phyloP scores from a whole-genome alignment of 2,329 filamentous ascomycete genomes.

The Cladophialophora chaetospira region DNA sequence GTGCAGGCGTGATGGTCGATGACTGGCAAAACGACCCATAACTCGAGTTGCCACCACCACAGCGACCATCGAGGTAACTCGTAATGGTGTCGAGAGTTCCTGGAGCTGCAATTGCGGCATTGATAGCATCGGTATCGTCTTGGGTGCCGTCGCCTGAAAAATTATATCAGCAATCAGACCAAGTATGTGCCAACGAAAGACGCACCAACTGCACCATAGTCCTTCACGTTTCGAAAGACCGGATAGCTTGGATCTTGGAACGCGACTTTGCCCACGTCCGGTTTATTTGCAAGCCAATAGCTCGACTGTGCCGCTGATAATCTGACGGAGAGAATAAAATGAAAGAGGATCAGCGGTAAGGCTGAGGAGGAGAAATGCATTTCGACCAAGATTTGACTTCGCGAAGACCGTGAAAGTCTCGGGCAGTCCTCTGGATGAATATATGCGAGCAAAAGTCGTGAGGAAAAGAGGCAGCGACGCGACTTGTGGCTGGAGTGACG shows the following conservation, averaged over 20 bases:
- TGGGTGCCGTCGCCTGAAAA: conserved; percentile 57
- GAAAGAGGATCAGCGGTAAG: conserved; percentile 11
- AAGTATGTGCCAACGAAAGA: background rate
- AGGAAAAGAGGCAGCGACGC: conserved; percentile 5
- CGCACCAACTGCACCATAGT: conserved; percentile 62
- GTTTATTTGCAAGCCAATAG: conserved; percentile 41
- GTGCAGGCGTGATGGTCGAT: conserved; percentile 69
- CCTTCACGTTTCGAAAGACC: conserved; percentile 69
- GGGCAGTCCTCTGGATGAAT: background rate
- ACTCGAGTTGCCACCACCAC: conserved; percentile 57
- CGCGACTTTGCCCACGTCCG: conserved; percentile 37
- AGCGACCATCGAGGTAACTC: conserved; percentile 52
- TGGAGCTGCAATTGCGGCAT: conserved; percentile 66
- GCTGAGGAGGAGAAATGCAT: conserved; percentile 13
- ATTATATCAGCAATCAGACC: background rate
- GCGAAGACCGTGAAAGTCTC: background rate
- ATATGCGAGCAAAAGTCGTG: background rate
- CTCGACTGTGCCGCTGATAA: conserved; percentile 25
- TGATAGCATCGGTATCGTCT: conserved; percentile 81
- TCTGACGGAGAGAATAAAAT: conserved; percentile 8
- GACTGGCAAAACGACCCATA: conserved; percentile 63
- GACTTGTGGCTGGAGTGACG: conserved; percentile 11
- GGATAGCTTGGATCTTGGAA: conserved; percentile 43
- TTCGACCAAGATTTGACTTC: background rate
- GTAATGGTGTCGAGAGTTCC: conserved; percentile 47